phyloP scores from a whole-genome alignment of 768 basidiomycete genomes.

The Lentinula boryana region DNA sequence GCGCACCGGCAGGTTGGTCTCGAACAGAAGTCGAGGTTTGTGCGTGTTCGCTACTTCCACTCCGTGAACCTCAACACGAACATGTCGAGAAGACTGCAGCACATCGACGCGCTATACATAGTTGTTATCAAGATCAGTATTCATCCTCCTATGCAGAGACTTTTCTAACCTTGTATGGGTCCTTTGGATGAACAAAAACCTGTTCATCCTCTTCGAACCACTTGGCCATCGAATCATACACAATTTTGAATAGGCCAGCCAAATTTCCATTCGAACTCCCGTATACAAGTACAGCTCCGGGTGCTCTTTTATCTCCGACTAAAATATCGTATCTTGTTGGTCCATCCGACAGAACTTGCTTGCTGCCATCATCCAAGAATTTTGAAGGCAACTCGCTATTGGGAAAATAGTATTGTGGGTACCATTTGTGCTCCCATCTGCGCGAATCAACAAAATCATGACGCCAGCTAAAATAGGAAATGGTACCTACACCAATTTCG shows the following conservation, averaged over 20 bases:
- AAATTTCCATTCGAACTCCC: conserved; percentile 25
- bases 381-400: conserved; percentile 36
- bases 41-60: conserved; percentile 55
- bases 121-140: not conserved
- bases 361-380: conserved; percentile 25
- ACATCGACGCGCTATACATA: conserved; percentile 50
- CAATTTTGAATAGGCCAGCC: conserved; percentile 41
- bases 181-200: conserved; percentile 55
- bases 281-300: conserved; percentile 29
- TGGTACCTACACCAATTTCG: conserved; percentile 53
- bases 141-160: not conserved
- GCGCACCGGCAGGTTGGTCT: conserved; percentile 49
- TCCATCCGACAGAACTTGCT: conserved; percentile 20
- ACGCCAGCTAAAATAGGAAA: not conserved
- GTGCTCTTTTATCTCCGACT: conserved; percentile 31
- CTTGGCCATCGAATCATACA: conserved; percentile 44
- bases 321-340: conserved; percentile 39
- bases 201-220: conserved; percentile 72
- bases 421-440: conserved; percentile 52
- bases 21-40: conserved; percentile 49
- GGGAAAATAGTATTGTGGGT: conserved; percentile 52
- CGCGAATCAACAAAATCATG: not conserved
- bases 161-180: conserved; percentile 56
- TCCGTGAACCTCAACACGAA: conserved; percentile 56
- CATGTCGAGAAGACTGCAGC: conserved; percentile 51